These are phyloP conservation scores for Hirsutella minnesotensis DNA, from an alignment of 2,329 filamentous ascomycete genomes.

Conservation along the genomic window DNA sequence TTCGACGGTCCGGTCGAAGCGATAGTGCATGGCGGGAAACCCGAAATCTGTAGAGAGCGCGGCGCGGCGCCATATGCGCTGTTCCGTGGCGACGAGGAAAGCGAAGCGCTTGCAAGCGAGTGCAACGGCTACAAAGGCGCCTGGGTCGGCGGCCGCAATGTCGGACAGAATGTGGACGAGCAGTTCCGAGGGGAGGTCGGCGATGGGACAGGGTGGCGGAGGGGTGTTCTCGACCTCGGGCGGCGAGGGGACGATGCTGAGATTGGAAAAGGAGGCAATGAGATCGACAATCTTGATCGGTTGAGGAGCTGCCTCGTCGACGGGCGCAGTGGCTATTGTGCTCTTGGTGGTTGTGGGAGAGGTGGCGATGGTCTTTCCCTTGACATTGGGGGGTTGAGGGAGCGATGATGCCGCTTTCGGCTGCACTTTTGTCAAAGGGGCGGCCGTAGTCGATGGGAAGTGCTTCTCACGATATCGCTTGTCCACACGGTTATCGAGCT, in stretches of 20 bases:
- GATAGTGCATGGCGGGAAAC: slow-evolving; percentile 73
- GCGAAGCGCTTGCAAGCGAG: slow-evolving; percentile 81
- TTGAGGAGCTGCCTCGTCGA: slow-evolving; percentile 19
- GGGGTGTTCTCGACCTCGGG: slow-evolving; percentile 61
- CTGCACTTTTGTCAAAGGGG: slow-evolving; percentile 12
- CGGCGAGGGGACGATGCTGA: slow-evolving; percentile 56
- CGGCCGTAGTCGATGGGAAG: slow-evolving; percentile 51
- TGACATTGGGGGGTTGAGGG: not conserved
- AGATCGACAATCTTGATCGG: slow-evolving; percentile 53
- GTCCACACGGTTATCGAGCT: slow-evolving; percentile 80
- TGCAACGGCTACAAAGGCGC: slow-evolving; percentile 61
- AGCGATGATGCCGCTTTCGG: not conserved
- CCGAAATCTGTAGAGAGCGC: slow-evolving; percentile 62
- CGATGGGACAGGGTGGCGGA: slow-evolving; percentile 68
- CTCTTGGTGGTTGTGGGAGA: not conserved
- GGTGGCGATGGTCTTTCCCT: not conserved
- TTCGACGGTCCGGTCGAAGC: slow-evolving; percentile 51
- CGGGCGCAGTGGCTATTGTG: slow-evolving; percentile 18
- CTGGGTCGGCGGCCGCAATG: slow-evolving; percentile 62
- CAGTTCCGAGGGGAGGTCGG: slow-evolving; percentile 70
- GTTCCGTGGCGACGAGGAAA: slow-evolving; percentile 73
- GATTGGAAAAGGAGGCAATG: slow-evolving; percentile 59
- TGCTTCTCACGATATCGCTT: slow-evolving; percentile 83
- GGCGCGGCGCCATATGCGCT: slow-evolving; percentile 74
- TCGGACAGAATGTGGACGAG: slow-evolving; percentile 66